Evolutionary conservation across 345 rosid genomes (phyloP).

Genomic region (Rhodamnia argentea): DNA sequence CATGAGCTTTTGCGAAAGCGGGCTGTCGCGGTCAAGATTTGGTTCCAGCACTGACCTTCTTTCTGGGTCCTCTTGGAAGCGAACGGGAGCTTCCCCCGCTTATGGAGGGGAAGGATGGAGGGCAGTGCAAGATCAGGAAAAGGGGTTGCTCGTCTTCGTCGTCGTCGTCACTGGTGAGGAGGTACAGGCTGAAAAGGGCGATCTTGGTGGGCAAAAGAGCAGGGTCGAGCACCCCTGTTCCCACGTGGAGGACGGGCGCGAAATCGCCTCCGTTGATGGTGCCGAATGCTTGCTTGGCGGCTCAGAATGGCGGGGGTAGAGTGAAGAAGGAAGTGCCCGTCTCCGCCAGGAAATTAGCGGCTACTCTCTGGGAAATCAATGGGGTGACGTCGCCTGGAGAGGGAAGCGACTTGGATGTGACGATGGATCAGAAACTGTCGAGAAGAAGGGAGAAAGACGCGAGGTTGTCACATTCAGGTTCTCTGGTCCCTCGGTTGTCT

Average conservation of each 20-base stretch:
- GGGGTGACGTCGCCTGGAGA: slow-evolving; percentile 32
- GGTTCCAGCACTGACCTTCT: not conserved
- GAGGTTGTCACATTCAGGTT: slow-evolving; percentile 8
- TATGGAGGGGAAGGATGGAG: slow-evolving; percentile 27
- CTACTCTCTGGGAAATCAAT: slow-evolving; percentile 80
- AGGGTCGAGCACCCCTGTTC: slow-evolving; percentile 65
- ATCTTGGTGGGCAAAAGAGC: slow-evolving; percentile 54
- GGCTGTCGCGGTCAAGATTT: not conserved
- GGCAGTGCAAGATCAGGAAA: slow-evolving; percentile 72
- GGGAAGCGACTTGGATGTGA: slow-evolving; percentile 2
- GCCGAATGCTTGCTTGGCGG: not conserved
- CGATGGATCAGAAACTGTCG: slow-evolving; percentile 12
- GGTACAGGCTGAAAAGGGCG: slow-evolving; percentile 71
- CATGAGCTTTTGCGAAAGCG: not conserved
- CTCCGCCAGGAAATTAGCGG: slow-evolving; percentile 86
- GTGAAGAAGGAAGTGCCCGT: slow-evolving; percentile 4
- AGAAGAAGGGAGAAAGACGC: slow-evolving; percentile 18
- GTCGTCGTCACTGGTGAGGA: slow-evolving; percentile 59
- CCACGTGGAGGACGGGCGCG: slow-evolving; percentile 41
- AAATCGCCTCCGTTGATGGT: slow-evolving; percentile 20
- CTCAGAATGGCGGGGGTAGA: not conserved
- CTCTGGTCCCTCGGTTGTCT: slow-evolving; percentile 27
- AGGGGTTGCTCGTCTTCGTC: slow-evolving; percentile 82
- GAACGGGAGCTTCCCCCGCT: not conserved
- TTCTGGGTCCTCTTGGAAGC: not conserved